phyloP scores from a whole-genome alignment of 2,329 filamentous ascomycete genomes.

The Ceratocystis harringtonii region DNA sequence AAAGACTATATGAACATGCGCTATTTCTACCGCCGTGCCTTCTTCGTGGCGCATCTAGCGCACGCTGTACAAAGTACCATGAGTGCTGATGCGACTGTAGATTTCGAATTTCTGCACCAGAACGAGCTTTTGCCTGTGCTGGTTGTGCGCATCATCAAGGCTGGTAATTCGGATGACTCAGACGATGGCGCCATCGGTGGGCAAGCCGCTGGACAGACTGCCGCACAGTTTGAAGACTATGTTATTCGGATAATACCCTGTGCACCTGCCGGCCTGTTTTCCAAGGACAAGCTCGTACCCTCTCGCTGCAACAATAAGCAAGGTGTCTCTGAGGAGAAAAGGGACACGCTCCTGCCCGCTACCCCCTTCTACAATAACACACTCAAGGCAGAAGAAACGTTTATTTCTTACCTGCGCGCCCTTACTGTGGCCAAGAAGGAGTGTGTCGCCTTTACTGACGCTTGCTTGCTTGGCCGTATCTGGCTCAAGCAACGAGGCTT shows the following conservation, averaged over 20 bases:
- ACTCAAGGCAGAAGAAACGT: slow-evolving; percentile 60
- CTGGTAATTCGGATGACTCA: slow-evolving; percentile 6
- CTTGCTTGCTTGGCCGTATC: slow-evolving; percentile 68
- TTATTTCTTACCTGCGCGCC: slow-evolving; percentile 59
- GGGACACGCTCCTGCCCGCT: slow-evolving; percentile 28
- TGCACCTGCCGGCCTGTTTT: slow-evolving; percentile 53
- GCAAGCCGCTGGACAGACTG: slow-evolving; percentile 16
- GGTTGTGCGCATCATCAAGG: slow-evolving; percentile 25
- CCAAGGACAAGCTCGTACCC: slow-evolving; percentile 54
- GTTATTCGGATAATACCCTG: slow-evolving; percentile 66
- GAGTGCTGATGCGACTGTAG: slow-evolving; percentile 31
- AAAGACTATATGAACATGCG: slow-evolving; percentile 89
- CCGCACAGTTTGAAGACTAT: slow-evolving; percentile 29
- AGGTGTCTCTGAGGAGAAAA: slow-evolving; percentile 31
- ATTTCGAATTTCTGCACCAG: slow-evolving; percentile 54
- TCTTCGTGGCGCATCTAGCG: slow-evolving; percentile 73
- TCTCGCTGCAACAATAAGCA: slow-evolving; percentile 48
- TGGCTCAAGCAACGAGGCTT: slow-evolving; percentile 88
- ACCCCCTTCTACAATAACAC: slow-evolving; percentile 86
- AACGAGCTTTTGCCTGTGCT: slow-evolving; percentile 63
- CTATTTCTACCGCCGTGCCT: slow-evolving; percentile 89
- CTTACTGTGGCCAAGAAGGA: slow-evolving; percentile 54
- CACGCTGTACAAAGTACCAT: slow-evolving; percentile 48
- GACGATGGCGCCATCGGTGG: slow-evolving; percentile 17
- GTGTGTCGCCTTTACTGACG: slow-evolving; percentile 62